Percentiles rank a stretch among this genome's conserved stretches.
These are phyloP conservation scores for Glaciozyma martinii DNA, from an alignment of 768 basidiomycete genomes.

Conservation along the genomic window DNA sequence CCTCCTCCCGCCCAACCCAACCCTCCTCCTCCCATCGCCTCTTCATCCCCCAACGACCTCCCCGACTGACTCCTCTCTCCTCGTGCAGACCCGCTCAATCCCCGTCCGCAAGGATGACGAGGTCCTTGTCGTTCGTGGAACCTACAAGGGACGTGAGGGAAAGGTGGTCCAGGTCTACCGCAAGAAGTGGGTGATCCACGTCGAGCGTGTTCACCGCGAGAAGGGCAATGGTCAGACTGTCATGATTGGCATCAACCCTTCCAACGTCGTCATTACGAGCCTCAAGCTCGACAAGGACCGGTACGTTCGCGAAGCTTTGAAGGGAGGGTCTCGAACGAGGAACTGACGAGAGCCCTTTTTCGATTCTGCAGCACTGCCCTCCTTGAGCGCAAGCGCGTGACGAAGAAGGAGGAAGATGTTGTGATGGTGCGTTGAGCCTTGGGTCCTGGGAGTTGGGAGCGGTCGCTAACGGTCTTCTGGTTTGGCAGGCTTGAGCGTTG, in stretches of 20 bases:
- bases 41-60: not conserved
- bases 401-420: too few relatives aligned
- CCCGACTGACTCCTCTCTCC: not conserved
- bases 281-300: conserved; percentile 59
- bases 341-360: too few relatives aligned
- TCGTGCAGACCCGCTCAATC: conserved; percentile 65
- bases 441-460: too few relatives aligned
- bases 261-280: conserved; percentile 73
- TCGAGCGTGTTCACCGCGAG: conserved; percentile 95
- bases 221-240: conserved; percentile 92
- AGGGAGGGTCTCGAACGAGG: too few relatives aligned
- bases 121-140: conserved; percentile 89
- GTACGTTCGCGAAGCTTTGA: not conserved
- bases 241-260: conserved; percentile 90
- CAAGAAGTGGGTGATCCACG: conserved; percentile 88
- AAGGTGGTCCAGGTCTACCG: conserved; percentile 61
- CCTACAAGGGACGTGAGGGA: conserved; percentile 98
- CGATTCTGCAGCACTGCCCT: too few relatives aligned
- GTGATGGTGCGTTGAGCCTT: too few relatives aligned
- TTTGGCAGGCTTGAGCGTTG: too few relatives aligned
- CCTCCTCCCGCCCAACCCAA: not conserved
- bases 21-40: not conserved
- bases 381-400: too few relatives aligned
- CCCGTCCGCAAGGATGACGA: conserved; percentile 98
- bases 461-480: too few relatives aligned